A percentile compares a stretch with the other conserved stretches of the same genome.
phyloP scores from a whole-genome alignment of 106 monocot species.

The Apostasia shenzhenica region DNA sequence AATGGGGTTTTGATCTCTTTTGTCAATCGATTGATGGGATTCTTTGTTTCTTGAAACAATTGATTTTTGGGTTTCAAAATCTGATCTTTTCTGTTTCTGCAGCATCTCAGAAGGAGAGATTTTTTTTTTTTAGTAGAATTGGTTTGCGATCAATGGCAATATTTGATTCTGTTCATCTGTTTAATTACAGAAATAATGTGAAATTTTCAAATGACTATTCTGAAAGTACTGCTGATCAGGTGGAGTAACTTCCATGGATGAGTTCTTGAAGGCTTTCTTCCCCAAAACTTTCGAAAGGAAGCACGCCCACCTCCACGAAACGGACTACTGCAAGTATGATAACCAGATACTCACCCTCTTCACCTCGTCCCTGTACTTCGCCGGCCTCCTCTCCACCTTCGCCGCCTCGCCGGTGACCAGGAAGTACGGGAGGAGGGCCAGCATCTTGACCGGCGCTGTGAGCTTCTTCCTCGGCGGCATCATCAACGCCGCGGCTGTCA shows the following conservation, averaged over 20 bases:
- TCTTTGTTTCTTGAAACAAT: too few relatives aligned
- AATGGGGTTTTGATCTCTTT: too few relatives aligned
- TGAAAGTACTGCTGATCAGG: slow-evolving; percentile 1
- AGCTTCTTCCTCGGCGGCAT: slow-evolving; percentile 30
- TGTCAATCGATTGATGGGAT: too few relatives aligned
- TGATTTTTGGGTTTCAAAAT: too few relatives aligned
- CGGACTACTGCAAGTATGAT: slow-evolving; percentile 41
- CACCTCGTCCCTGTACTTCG: slow-evolving; percentile 32
- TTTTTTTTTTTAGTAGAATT: too few relatives aligned
- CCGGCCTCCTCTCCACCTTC: slow-evolving; percentile 29
- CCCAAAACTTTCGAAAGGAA: slow-evolving; percentile 19
- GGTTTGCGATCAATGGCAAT: too few relatives aligned
- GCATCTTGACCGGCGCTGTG: slow-evolving; percentile 23
- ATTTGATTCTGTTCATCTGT: too few relatives aligned
- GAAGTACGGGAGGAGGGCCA: slow-evolving; percentile 17
- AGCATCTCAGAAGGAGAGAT: too few relatives aligned
- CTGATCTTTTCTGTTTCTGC: too few relatives aligned
- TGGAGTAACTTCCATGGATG: slow-evolving; percentile 42
- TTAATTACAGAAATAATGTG: too few relatives aligned
- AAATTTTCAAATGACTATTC: too few relatives aligned
- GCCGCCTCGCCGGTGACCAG: slow-evolving; percentile 23
- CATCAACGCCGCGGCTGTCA: slow-evolving; percentile 22
- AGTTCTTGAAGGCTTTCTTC: slow-evolving; percentile 31
- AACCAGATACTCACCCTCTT: slow-evolving; percentile 34
- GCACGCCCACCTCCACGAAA: slow-evolving; percentile 30